Percentiles rank a stretch among this genome's conserved stretches.
Conservation (phyloP, 2,329 filamentous ascomycete species). For the Penicillium occitanis region DNA sequence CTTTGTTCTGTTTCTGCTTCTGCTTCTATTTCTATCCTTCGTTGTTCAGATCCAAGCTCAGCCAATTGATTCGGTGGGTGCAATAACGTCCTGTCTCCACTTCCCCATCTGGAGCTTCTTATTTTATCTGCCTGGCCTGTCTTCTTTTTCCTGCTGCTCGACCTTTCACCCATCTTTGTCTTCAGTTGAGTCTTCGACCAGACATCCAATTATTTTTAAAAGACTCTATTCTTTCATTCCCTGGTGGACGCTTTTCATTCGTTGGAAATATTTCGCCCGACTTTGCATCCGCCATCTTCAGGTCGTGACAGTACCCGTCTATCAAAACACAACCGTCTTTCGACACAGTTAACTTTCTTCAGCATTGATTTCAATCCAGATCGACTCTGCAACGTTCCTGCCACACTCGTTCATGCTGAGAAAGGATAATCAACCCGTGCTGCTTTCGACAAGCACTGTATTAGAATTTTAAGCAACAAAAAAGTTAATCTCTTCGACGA, state of each 20-base stretch:
- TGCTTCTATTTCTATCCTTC: neutral
- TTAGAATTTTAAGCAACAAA: neutral
- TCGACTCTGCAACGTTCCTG: neutral
- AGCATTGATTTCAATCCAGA: no score
- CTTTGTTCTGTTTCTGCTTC: neutral
- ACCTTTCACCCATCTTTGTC: neutral
- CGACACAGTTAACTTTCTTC: neutral
- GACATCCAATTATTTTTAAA: neutral
- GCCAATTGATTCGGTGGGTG: neutral
- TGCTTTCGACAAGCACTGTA: neutral
- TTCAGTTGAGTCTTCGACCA: neutral
- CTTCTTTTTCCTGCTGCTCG: neutral
- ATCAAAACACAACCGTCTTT: neutral
- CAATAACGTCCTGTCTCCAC: neutral
- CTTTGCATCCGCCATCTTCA: neutral
- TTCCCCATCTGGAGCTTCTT: slow-evolving; percentile 2
- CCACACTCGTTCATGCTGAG: neutral
- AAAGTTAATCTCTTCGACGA: neutral
- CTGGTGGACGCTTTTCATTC: slow-evolving; percentile 25
- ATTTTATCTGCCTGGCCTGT: neutral
- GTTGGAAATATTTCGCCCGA: slow-evolving; percentile 21
- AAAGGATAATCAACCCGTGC: neutral
- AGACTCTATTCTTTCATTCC: slow-evolving; percentile 21
- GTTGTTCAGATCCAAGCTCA: neutral
- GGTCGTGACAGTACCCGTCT: neutral